Conservation (phyloP, 352 stramenopile genomes). For the Phytophthora syringae region DNA sequence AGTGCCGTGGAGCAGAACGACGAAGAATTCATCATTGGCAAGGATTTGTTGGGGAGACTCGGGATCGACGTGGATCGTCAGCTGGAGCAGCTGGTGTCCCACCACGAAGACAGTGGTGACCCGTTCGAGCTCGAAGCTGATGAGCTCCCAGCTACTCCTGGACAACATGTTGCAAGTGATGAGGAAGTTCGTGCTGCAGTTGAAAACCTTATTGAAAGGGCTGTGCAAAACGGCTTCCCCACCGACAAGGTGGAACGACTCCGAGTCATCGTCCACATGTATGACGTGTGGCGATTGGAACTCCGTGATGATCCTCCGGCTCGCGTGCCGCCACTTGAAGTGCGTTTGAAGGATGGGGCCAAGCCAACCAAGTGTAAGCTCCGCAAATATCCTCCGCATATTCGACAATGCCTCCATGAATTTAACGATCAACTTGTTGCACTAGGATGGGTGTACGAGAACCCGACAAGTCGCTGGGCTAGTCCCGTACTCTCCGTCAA, state of each 20-base stretch:
- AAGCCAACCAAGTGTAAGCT: no score
- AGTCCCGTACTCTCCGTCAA: constrained; percentile 5
- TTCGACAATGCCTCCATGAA: constrained; percentile 7
- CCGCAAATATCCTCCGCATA: no score
- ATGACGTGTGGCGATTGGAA: no score
- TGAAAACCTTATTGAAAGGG: constrained; percentile 1
- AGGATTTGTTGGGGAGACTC: background rate
- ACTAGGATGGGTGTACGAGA: constrained; percentile 16
- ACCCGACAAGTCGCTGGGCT: constrained; percentile 15
- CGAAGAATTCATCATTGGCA: background rate
- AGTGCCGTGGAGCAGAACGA: background rate
- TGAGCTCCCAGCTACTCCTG: background rate
- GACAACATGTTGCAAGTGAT: background rate
- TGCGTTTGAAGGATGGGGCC: no score
- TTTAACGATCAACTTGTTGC: constrained; percentile 13
- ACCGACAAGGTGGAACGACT: background rate
- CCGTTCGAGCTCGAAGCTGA: background rate
- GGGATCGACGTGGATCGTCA: no score
- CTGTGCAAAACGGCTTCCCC: constrained; percentile 15
- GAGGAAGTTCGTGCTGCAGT: no score
- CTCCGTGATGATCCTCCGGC: no score
- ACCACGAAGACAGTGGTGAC: constrained; percentile 1
- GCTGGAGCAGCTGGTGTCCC: constrained; percentile 4
- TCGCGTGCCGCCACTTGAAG: no score
- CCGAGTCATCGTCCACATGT: constrained; percentile 2